Evolutionary conservation across 768 basidiomycete species (phyloP).

Genomic region (Panaeolus cyanescens): DNA sequence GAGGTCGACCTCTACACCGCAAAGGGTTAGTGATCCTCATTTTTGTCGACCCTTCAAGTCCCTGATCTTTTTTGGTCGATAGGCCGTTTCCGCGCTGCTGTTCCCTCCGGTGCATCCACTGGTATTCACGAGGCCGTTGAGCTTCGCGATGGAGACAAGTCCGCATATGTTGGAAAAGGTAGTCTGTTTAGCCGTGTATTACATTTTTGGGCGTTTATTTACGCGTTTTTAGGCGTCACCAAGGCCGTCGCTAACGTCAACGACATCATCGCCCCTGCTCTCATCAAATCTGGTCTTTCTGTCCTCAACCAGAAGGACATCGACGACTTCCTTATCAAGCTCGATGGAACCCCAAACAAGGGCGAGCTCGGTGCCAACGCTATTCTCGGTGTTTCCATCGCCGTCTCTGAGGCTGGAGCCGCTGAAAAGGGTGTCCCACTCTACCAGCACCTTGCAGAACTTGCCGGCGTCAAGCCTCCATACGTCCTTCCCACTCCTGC

Average conservation of each 20-base stretch:
- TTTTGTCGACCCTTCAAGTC: background rate
- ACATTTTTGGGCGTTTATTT: conserved; percentile 5
- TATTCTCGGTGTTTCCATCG: conserved; percentile 98
- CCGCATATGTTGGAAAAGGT: conserved; percentile 95
- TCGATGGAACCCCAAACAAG: conserved; percentile 98
- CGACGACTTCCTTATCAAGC: conserved; percentile 97
- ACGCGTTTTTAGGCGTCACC: conserved; percentile 65
- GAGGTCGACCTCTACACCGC: conserved; percentile 89
- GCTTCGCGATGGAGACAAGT: conserved; percentile 95
- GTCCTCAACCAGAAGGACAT: conserved; percentile 94
- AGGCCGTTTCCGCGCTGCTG: conserved; percentile 93
- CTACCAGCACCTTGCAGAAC: conserved; percentile 94
- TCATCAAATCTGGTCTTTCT: conserved; percentile 80
- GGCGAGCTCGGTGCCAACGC: conserved; percentile 99
- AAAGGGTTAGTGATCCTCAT: conserved; percentile 59
- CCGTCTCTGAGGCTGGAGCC: conserved; percentile 90
- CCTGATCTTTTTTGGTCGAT: conserved; percentile 5
- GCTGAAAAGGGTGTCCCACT: conserved; percentile 94
- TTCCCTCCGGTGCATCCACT: conserved; percentile 98
- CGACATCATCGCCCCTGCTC: conserved; percentile 82
- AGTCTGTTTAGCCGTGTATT: conserved; percentile 22
- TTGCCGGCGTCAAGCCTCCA: conserved; percentile 93
- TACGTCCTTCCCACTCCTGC: conserved; percentile 90
- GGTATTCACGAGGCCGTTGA: conserved; percentile 98
- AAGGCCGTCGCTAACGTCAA: conserved; percentile 97